Base-by-base conservation (phyloP, 1,139 yeast genomes). In the Kodamaea anthophila region DNA sequence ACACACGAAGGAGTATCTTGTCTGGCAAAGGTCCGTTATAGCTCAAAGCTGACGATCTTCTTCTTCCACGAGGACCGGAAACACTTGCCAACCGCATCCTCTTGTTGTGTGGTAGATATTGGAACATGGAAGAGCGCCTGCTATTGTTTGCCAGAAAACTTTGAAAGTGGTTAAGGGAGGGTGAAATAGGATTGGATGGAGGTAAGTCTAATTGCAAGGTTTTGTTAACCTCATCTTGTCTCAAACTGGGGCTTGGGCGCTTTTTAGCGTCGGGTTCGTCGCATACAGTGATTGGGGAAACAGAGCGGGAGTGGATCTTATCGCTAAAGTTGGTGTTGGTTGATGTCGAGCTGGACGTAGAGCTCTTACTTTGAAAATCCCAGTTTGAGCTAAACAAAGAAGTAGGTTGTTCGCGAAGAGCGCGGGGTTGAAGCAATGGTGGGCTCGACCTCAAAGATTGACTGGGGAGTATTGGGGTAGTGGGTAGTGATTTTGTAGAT, bases 1-100 rank as follows among this genome's bases (percentile, higher is more conserved):
- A 77, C 2, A 77, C 67, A 32, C 58, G 57, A 15, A 77, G 48
- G 25, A 78, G 56, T 2, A 77, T 48, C 9, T 70, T 55, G 45
- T 79, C 87, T 0, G 84, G 77, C 21, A 79, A 54, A 1, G 77
- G 72, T 3, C 80, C 75, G 13, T 68, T 50, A 36, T 49, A 63
- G 12, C 70, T 63, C 31, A 78, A 53, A 3, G 74, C 58, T 0
- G 85, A 75, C 0, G 82, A 73, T 32, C 78, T 58, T 32, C 83
- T 57, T 33, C 81, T 59, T 3, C 58, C 39, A n/a, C 55, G 61
- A 14, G 58, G 46, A 12, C 44, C 49, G 24, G 47, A 51, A 31
- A 64, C 46, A 27, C 50, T 53, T 7, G 65, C 61, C 25, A 76
- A 47, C 38, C 75, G 56, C 30, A 68, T 44, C 47, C 84, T 59